Evolutionary conservation across 164 flowering plant genomes (phyloP), one percentile per base, ranked within the genome.

Genomic region (Vitis rotundifolia): DNA sequence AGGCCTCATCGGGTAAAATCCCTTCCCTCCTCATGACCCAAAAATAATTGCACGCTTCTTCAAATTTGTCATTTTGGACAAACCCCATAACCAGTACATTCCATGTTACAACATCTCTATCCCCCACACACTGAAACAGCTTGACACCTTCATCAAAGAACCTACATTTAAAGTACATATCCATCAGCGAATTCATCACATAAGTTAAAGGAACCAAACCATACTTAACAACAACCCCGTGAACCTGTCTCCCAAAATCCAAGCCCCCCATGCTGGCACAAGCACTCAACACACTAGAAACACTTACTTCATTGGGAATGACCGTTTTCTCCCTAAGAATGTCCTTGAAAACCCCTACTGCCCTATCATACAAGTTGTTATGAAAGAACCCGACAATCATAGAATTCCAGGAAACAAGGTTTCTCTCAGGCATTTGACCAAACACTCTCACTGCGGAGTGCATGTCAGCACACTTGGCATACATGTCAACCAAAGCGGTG

Each of bases 341-440:
- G 57, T 67, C 75, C 57, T 57, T 68, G 57, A 86, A 85, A 29
- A 67, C 14, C 19, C 48, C 16, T 67, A 82, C 48, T 1, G 88
- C 89, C 51, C 61, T 61, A 22, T 78, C 76, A 68, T 78, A 78
- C 15, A 74, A 31, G 71, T 62, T 63, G 50, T 81, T 88, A 49
- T 77, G 78, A 70, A 80, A 60, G 48, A 71, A 82, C 28, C 92
- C 92, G 29, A 77, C 87, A 49, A 89, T 80, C 85, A 89, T 73
- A 3, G 92, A 70, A 61, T 87, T 87, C 93, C 93, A 91, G 37
- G 90, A 77, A 69, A 87, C 90, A 44, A 86, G 73, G 63, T 80
- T 88, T 67, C 84, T 80, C 9, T 80, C 82, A 67, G 87, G 83
- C 89, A 88, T 85, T 80, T 85, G 86, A 68, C 71, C 89, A 68